Percentiles rank a stretch among this genome's conserved stretches.
Evolutionary conservation across 2,329 filamentous ascomycete genomes (phyloP).

Genomic region (Fusarium sp.): DNA sequence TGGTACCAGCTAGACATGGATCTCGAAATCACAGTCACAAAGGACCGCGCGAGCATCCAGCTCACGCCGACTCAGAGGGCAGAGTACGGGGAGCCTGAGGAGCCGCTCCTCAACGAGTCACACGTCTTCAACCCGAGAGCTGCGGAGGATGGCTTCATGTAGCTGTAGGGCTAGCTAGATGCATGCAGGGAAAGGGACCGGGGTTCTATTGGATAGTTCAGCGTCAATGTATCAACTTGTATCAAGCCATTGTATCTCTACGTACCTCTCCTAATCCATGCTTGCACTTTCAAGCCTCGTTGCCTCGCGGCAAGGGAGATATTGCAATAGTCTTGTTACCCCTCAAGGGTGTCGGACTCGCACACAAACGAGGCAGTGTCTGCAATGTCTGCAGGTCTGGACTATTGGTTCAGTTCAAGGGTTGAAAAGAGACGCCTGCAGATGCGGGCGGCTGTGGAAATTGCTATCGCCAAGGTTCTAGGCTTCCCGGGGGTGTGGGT

Average conservation of each 20-base stretch:
- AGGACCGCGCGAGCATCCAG: slow-evolving; percentile 1
- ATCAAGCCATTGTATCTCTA: not conserved
- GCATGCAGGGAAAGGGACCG: not conserved
- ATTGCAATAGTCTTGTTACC: not conserved
- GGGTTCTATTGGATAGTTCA: slow-evolving; percentile 2
- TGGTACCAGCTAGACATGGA: slow-evolving; percentile 18
- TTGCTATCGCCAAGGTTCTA: not conserved
- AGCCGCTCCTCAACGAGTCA: not conserved
- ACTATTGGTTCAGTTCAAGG: not conserved
- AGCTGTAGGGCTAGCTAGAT: not conserved
- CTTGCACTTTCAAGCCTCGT: not conserved
- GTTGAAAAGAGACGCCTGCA: not conserved
- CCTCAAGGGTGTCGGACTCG: not conserved
- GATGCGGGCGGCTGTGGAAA: not conserved
- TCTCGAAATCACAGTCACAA: slow-evolving; percentile 9
- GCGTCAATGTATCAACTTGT: slow-evolving; percentile 6
- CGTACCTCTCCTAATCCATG: not conserved
- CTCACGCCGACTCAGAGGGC: not conserved
- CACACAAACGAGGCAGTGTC: not conserved
- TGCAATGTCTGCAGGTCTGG: slow-evolving; percentile 6
- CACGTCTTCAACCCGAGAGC: not conserved
- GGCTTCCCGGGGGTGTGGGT: not conserved
- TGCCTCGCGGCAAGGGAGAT: not conserved
- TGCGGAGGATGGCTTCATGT: not conserved
- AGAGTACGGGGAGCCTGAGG: not conserved